Evolutionary conservation across 768 basidiomycete genomes (phyloP).

Genomic region (Pulveroboletus sp.): DNA sequence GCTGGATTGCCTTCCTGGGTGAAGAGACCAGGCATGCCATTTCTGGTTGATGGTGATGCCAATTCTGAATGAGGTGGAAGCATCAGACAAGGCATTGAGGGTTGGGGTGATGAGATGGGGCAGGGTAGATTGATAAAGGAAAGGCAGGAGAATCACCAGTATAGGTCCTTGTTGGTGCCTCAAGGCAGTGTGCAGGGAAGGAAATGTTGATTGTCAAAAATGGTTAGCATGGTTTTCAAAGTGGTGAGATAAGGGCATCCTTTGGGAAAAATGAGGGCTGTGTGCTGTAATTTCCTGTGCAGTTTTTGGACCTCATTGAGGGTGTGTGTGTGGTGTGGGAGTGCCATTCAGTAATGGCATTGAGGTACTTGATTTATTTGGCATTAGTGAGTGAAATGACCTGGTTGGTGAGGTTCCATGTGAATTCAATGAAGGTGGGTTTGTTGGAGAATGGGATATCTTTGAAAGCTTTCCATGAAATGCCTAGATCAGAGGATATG

Average conservation of each 20-base stretch:
- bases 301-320: neutral
- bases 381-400: neutral
- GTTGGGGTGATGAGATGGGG: neutral
- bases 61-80: constrained; percentile 36
- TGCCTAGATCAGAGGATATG: neutral
- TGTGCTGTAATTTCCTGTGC: constrained; percentile 20
- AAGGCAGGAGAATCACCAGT: neutral
- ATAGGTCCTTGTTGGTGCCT: fast-evolving
- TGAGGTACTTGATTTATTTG: neutral
- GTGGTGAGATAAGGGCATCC: constrained; percentile 16
- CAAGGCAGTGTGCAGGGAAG: constrained; percentile 12
- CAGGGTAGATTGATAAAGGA: neutral
- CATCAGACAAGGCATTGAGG: constrained; percentile 35
- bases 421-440: constrained; percentile 29
- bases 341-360: neutral
- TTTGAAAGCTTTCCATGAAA: neutral
- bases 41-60: constrained; percentile 27
- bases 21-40: constrained; percentile 35
- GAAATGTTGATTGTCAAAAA: constrained; percentile 30
- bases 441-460: neutral
- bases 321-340: fast-evolving
- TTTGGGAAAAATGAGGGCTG: constrained; percentile 25
- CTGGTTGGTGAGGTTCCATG: neutral
- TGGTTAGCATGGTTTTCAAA: constrained; percentile 32
- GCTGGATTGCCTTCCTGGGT: constrained; percentile 27